phyloP scores from a whole-genome alignment of 1,139 yeast species.

The Insectozyma bohioensis region DNA sequence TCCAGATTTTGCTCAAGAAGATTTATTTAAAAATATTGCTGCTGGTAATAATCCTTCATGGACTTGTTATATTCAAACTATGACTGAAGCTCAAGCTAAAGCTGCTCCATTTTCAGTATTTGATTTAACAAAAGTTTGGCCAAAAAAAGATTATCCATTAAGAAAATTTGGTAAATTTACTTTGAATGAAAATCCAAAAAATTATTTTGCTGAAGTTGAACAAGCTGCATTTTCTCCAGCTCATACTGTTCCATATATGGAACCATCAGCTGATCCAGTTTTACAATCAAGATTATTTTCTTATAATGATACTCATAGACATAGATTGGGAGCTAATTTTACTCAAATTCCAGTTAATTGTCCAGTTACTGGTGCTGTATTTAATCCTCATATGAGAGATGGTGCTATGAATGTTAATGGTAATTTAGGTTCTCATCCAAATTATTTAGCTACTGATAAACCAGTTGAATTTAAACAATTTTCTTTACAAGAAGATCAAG shows the following conservation, averaged over 20 bases:
- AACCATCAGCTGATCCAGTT: constrained; percentile 85
- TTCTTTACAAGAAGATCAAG: constrained; percentile 62
- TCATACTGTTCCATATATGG: constrained; percentile 81
- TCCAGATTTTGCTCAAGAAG: constrained; percentile 67
- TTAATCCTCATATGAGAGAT: constrained; percentile 75
- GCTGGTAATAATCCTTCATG: constrained; percentile 61
- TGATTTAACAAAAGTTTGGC: constrained; percentile 79
- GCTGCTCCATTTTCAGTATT: constrained; percentile 62
- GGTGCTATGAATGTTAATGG: constrained; percentile 85
- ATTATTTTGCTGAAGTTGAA: constrained; percentile 80
- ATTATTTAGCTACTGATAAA: constrained; percentile 63
- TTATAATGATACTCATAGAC: constrained; percentile 79
- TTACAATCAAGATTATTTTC: constrained; percentile 83
- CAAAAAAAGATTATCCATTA: constrained; percentile 73
- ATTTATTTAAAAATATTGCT: constrained; percentile 60
- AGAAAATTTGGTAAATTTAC: constrained; percentile 71
- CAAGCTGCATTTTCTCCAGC: constrained; percentile 84
- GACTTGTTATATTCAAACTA: constrained; percentile 65
- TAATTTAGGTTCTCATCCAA: constrained; percentile 83
- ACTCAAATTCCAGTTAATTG: constrained; percentile 74
- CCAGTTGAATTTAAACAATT: constrained; percentile 52
- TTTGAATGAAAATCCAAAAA: constrained; percentile 70
- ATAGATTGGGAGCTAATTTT: constrained; percentile 65
- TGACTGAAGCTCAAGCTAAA: constrained; percentile 66
- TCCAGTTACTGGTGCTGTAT: constrained; percentile 50